Conservation (phyloP, 805 yeast species). For the Metschnikowia chrysomelidarum region DNA sequence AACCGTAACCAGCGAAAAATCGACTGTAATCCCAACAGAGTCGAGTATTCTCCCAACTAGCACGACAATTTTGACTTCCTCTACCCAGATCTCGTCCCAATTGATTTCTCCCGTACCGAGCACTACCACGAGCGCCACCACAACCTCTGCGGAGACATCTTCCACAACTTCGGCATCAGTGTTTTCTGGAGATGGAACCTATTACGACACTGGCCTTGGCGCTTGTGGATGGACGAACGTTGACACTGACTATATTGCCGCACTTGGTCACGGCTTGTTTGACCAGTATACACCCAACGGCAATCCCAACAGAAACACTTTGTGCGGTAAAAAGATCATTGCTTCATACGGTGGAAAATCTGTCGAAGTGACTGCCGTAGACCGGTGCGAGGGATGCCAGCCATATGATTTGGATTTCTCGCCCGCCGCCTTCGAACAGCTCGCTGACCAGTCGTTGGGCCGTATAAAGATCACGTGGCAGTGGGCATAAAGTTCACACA, state of each 20-base stretch:
- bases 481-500: conserved; percentile 22
- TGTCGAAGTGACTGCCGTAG: conserved; percentile 57
- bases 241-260: conserved; percentile 50
- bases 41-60: no score
- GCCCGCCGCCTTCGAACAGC: conserved; percentile 53
- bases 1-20: background rate
- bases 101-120: background rate
- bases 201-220: conserved; percentile 46
- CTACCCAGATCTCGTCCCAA: background rate
- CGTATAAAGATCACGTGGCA: conserved; percentile 55
- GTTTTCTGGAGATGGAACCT: conserved; percentile 49
- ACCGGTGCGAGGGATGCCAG: conserved; percentile 55
- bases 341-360: conserved; percentile 48
- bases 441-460: conserved; percentile 54
- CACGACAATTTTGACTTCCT: conserved; percentile 2
- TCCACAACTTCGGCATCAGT: conserved; percentile 16
- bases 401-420: conserved; percentile 54
- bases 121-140: conserved; percentile 1
- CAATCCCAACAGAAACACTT: conserved; percentile 45
- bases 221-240: conserved; percentile 52
- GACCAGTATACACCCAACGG: conserved; percentile 31
- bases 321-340: conserved; percentile 52
- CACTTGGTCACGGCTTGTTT: conserved; percentile 46
- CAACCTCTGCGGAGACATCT: conserved; percentile 7
- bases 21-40: no score